Percentiles rank a stretch among this genome's conserved stretches.
phyloP scores from a whole-genome alignment of 306 rosid species.

The Echinosophora koreensis region DNA sequence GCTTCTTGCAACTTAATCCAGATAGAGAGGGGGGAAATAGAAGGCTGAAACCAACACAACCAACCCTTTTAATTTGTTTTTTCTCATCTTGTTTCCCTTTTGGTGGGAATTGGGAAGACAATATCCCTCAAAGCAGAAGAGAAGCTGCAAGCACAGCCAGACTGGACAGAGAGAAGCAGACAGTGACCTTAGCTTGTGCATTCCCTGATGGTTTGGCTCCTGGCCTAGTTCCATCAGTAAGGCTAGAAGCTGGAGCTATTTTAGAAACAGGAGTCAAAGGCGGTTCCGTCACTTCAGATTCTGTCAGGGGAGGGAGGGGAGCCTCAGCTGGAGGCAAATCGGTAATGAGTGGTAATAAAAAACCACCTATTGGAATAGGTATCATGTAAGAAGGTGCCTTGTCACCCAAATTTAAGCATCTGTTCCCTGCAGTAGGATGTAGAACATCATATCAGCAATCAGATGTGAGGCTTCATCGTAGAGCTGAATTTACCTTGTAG shows the following conservation, averaged over 20 bases:
- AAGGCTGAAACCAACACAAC: conserved; percentile 29
- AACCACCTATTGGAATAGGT: conserved; percentile 53
- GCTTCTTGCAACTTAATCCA: conserved; percentile 42
- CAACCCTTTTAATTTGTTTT: not conserved
- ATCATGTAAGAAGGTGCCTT: conserved; percentile 61
- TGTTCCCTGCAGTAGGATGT: conserved; percentile 66
- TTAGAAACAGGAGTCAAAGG: conserved; percentile 65
- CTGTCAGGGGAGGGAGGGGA: conserved; percentile 61
- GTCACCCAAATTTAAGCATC: conserved; percentile 50
- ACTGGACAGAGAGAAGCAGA: conserved; percentile 49
- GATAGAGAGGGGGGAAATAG: conserved; percentile 31
- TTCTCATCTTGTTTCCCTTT: not conserved
- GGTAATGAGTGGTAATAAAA: conserved; percentile 35
- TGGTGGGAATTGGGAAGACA: not conserved
- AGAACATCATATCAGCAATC: conserved; percentile 35
- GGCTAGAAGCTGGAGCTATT: conserved; percentile 34
- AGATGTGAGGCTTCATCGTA: not conserved
- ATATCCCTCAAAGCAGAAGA: conserved; percentile 42
- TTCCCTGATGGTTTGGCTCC: conserved; percentile 44
- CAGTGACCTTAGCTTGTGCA: conserved; percentile 58
- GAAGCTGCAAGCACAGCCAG: conserved; percentile 57
- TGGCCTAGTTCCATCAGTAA: conserved; percentile 35
- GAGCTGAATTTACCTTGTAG: conserved; percentile 3
- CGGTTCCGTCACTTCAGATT: conserved; percentile 63
- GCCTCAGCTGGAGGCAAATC: conserved; percentile 70